Conservation (phyloP, 306 rosid genomes). For the Sophora flavescens region DNA sequence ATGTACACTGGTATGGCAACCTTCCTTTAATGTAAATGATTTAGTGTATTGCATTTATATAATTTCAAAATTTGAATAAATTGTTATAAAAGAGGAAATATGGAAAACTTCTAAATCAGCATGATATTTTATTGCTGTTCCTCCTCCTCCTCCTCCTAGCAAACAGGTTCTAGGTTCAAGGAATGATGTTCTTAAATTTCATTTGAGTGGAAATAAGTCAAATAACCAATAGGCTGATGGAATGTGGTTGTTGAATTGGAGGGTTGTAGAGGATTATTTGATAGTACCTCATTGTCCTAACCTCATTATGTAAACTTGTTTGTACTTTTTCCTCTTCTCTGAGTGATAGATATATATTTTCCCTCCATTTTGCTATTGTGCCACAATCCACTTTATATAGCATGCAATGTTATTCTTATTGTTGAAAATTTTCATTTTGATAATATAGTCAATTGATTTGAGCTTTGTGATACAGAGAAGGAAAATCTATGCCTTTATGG, state of each 20-base stretch:
- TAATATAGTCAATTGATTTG: neutral
- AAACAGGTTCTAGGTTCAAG: neutral
- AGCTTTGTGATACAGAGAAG: conserved; percentile 59
- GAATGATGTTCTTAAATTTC: neutral
- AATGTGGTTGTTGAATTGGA: neutral
- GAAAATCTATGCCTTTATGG: conserved; percentile 86
- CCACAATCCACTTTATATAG: conserved; percentile 5
- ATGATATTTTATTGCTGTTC: neutral
- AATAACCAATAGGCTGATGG: neutral
- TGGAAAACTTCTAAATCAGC: neutral
- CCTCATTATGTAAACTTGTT: too few species aligned
- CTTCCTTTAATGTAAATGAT: neutral
- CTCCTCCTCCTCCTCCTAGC: neutral
- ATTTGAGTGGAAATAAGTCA: neutral
- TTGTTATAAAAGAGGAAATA: neutral
- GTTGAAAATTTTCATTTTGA: neutral
- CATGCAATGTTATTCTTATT: neutral
- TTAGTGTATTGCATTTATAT: neutral
- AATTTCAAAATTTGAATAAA: neutral
- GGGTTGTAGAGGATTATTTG: too few species aligned
- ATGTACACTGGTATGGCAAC: too few species aligned
- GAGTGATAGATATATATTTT: too few species aligned
- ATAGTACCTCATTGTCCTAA: too few species aligned
- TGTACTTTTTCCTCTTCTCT: too few species aligned
- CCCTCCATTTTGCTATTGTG: too few species aligned